A percentile compares a stretch with the other conserved stretches of the same genome.
Evolutionary conservation across 345 rosid genomes (phyloP).

Genomic region (Aurinia saxatilis): DNA sequence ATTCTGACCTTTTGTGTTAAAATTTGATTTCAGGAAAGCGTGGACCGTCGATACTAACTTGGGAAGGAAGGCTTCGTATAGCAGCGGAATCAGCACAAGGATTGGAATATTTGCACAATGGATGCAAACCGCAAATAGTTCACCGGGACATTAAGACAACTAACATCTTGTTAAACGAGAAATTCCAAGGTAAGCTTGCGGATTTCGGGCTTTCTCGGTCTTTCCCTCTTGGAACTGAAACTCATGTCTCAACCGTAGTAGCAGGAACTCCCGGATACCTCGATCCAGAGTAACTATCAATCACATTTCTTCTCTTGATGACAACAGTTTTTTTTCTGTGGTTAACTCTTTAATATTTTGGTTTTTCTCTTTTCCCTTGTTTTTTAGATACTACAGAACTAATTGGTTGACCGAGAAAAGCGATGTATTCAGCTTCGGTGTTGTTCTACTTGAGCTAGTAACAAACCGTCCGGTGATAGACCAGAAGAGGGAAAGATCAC

Average conservation of each 20-base stretch:
- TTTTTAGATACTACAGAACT: slow-evolving; percentile 23
- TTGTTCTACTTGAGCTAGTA: slow-evolving; percentile 45
- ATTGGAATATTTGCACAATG: slow-evolving; percentile 38
- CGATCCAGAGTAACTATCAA: slow-evolving; percentile 45
- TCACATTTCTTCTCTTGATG: neutral
- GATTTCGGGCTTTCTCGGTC: slow-evolving; percentile 57
- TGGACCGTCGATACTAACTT: slow-evolving; percentile 26
- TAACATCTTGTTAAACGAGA: slow-evolving; percentile 48
- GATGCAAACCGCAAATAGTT: slow-evolving; percentile 56
- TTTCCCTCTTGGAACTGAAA: slow-evolving; percentile 32
- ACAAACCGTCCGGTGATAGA: slow-evolving; percentile 38
- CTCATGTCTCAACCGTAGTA: slow-evolving; percentile 32
- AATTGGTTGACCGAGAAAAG: slow-evolving; percentile 41
- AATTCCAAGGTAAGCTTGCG: slow-evolving; percentile 52
- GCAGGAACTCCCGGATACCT: slow-evolving; percentile 52
- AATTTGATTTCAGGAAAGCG: slow-evolving; percentile 19
- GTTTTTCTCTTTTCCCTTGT: neutral
- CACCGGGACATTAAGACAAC: slow-evolving; percentile 52
- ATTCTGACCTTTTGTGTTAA: neutral
- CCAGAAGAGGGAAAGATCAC: slow-evolving; percentile 21
- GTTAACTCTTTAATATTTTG: neutral
- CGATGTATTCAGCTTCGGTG: slow-evolving; percentile 59
- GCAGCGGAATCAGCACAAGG: slow-evolving; percentile 55
- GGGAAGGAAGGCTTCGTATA: slow-evolving; percentile 46
- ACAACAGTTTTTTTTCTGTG: neutral